Evolutionary conservation across 495 filamentous ascomycete genomes (phyloP).

Genomic region (Podospora tetraspora): DNA sequence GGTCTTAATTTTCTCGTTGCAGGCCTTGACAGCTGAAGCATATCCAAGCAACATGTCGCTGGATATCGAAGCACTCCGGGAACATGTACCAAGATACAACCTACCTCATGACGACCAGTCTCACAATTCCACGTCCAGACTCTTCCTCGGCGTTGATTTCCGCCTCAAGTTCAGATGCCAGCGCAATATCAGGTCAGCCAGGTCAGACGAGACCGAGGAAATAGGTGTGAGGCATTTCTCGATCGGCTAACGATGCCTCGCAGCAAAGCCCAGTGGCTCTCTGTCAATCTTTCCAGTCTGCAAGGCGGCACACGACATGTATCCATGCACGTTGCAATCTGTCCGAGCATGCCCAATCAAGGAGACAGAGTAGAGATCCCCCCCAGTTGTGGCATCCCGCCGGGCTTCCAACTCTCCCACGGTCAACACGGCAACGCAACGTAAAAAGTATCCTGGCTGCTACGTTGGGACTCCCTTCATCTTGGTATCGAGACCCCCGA

Average conservation of each 20-base stretch:
- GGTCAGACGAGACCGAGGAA: background rate
- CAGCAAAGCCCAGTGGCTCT: slow-evolving; percentile 5
- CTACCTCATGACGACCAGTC: background rate
- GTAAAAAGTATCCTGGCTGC: slow-evolving; percentile 1
- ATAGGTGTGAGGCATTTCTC: slow-evolving; percentile 23
- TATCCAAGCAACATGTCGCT: too few relatives aligned
- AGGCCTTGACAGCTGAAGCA: background rate
- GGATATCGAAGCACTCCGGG: background rate
- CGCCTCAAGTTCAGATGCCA: background rate
- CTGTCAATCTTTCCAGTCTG: slow-evolving; percentile 17
- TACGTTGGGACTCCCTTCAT: background rate
- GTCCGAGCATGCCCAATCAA: slow-evolving; percentile 21
- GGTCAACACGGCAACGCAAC: too few relatives aligned
- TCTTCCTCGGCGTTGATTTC: background rate
- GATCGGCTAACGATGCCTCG: slow-evolving; percentile 13
- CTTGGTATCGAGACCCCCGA: background rate
- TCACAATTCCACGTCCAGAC: background rate
- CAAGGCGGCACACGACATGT: slow-evolving; percentile 14
- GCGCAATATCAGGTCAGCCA: background rate
- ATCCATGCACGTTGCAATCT: slow-evolving; percentile 26
- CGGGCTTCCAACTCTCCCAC: background rate
- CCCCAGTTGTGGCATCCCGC: slow-evolving; percentile 7
- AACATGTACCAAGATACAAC: background rate
- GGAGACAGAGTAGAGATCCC: background rate
- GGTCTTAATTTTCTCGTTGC: background rate